Base-by-base conservation (phyloP, 352 stramenopile genomes). In the Globisporangium emineosum region DNA sequence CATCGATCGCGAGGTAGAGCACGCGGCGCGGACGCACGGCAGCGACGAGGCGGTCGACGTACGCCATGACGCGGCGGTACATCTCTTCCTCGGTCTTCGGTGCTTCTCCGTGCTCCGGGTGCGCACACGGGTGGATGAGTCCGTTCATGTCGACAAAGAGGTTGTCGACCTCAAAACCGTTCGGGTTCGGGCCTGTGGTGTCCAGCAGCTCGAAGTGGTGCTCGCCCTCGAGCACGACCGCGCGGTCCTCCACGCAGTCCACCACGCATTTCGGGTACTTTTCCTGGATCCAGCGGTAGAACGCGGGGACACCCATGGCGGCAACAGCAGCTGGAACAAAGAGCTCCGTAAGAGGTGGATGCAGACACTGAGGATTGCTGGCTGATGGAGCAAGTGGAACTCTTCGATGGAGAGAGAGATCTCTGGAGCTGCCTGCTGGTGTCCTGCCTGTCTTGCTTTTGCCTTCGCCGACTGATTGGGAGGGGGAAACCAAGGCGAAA, bases 111-210 rank as follows among this genome's bases (percentile, higher is more conserved):
- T 88, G 82, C 78, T 99, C 97, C 21, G 97, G 96, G 78, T 99
- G 98, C 5, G 94, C 95, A 72, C 98, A 99, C 23, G 97, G 97
- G 74, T 99, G 98, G 73, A 99, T 99, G 57, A 99, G 97, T 3
- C 98, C 98, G 76, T 99, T 99, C 97, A 99, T 99, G 75, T 99
- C 98, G 35, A 99, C 89, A 69, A 99, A 99, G 49, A 99, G 82
- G 77, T 99, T 99, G 79, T 99, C 97, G 51, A 97, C 96, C 65
- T 98, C 91, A 53, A 98, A 96, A 62, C 85, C 89, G 49, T 98
- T 98, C 4, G 94, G 94, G 75, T 98, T 99, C 19, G 96, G 91
- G 15, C 78, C 76, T 0, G 81, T 83, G 15, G 81, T 83, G 65
- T 95, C 79, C 15, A 88, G 79, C 15, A 95, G 77, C 66, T 92